Evolutionary conservation across 345 rosid genomes (phyloP).

Genomic region (Camelina laxa): DNA sequence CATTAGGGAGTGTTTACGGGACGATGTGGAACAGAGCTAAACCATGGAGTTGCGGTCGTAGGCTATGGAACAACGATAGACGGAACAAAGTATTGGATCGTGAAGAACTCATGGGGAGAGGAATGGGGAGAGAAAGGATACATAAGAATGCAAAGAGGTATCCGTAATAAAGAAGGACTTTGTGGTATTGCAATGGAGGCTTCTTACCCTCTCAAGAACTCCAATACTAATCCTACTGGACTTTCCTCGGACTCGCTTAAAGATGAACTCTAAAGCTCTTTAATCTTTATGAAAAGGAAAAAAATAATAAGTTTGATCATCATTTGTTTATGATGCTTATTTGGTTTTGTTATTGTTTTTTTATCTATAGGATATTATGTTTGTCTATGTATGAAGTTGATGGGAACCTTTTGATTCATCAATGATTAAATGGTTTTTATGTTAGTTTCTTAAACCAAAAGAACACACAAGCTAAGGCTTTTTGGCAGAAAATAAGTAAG

Average conservation of each 20-base stretch:
- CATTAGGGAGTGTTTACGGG: slow-evolving; percentile 74
- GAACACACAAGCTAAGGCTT: not conserved
- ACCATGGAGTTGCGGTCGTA: slow-evolving; percentile 70
- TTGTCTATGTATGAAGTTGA: not conserved
- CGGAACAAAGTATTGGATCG: slow-evolving; percentile 81
- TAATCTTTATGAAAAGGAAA: not conserved
- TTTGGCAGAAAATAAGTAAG: not conserved
- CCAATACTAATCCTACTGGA: slow-evolving; percentile 53
- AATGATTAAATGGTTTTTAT: not conserved
- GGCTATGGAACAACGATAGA: slow-evolving; percentile 72
- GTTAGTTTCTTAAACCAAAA: not conserved
- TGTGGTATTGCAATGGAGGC: slow-evolving; percentile 83
- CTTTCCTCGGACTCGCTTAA: slow-evolving; percentile 40
- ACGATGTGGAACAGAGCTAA: slow-evolving; percentile 62
- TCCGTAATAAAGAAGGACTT: slow-evolving; percentile 50
- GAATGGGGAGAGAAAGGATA: slow-evolving; percentile 85
- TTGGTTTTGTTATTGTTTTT: not conserved
- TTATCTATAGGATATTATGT: not conserved
- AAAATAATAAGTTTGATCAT: slow-evolving; percentile 7
- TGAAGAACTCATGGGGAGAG: slow-evolving; percentile 76
- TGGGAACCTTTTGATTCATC: not conserved
- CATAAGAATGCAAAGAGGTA: slow-evolving; percentile 63
- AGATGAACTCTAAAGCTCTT: slow-evolving; percentile 63
- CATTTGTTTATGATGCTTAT: slow-evolving; percentile 1
- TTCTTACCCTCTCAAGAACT: slow-evolving; percentile 68